Evolutionary conservation across 176 grass and related monocot species (phyloP), one percentile per base, ranked within the genome.

Genomic region (Triticum turgidum): DNA sequence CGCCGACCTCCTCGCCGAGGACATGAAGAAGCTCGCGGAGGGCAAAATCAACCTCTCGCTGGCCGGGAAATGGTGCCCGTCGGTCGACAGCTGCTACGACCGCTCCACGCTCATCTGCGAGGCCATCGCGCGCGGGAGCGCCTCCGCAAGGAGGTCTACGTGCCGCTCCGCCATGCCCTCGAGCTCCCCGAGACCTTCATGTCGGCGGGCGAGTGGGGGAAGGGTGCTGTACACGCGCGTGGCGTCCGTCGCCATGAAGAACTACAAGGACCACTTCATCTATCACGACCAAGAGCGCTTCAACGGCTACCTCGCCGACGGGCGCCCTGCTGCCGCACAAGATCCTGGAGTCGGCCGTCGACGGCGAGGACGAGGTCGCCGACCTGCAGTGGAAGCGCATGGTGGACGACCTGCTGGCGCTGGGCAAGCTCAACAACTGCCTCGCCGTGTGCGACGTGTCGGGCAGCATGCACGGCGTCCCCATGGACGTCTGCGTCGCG

Each of bases 381-480:
- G 82, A 89, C 27, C 88, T 94, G 35, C 92, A 97, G 69, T 97
- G 92, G 95, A 73, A 88, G 88, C 73, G 86, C 9, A 89, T 89
- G 95, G 90, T 92, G 18, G 92, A 88, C 32, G 90, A 97, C 83
- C 78, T 97, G 41, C 69, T 82, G 20, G 69, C 73, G 33, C 70
- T 80, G 4, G 88, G 92, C 24, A 89, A 66, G 68, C 88, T 97
- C 21, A 56, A 30, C 34, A 92, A 88, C 82, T 97, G 88, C 88
- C n/a, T 97, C 32, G 90, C 92, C 38, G 92, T 94, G 35, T 97
- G 95, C 81, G 95, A 97, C 64, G 92, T 97, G 22, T 97, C 92
- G 3, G 88, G 77, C 32, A 97, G 95, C 87, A 97, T 97, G 95
- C 3, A 0, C 7, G 95, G 92, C 7, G 25, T 42, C 5, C 92